These are phyloP conservation scores for Aspergillus asperescens DNA, from an alignment of 495 filamentous ascomycete species.

Conservation along the genomic window DNA sequence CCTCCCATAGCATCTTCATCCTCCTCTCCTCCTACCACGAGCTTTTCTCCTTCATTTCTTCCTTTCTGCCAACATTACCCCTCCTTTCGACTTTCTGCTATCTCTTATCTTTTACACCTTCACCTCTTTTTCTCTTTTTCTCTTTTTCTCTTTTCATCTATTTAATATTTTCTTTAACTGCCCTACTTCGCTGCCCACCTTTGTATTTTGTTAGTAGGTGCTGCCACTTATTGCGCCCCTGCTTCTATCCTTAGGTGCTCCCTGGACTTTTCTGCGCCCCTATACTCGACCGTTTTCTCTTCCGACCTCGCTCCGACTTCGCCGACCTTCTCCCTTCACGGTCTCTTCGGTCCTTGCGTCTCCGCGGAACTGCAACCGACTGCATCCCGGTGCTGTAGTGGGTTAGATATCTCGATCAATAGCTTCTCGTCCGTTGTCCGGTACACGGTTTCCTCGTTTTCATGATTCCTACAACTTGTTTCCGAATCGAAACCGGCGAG, in stretches of 20 bases:
- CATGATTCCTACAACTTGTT: slow-evolving; percentile 15
- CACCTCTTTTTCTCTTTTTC: slow-evolving; percentile 1
- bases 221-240: slow-evolving; percentile 6
- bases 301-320: slow-evolving; percentile 12
- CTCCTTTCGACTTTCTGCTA: slow-evolving; percentile 12
- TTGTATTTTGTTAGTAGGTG: slow-evolving; percentile 10
- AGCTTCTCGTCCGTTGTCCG: slow-evolving; percentile 28
- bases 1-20: slow-evolving; percentile 10
- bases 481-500: slow-evolving; percentile 22
- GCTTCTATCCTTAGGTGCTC: slow-evolving; percentile 17
- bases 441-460: slow-evolving; percentile 26
- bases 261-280: slow-evolving; percentile 7
- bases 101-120: slow-evolving; percentile 1
- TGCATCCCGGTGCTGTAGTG: slow-evolving; percentile 38
- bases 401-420: slow-evolving; percentile 23
- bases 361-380: slow-evolving; percentile 8
- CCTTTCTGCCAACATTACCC: slow-evolving; percentile 20
- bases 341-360: slow-evolving; percentile 2
- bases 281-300: slow-evolving; percentile 6
- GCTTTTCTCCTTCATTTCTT: slow-evolving; percentile 1
- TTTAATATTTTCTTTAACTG: slow-evolving; percentile 10
- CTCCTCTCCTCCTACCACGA: slow-evolving; percentile 19
- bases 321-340: slow-evolving; percentile 3
- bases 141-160: not conserved
- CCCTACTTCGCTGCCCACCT: not conserved